Evolutionary conservation across 2,329 filamentous ascomycete genomes (phyloP).

Genomic region (Epichloe gansuensis): DNA sequence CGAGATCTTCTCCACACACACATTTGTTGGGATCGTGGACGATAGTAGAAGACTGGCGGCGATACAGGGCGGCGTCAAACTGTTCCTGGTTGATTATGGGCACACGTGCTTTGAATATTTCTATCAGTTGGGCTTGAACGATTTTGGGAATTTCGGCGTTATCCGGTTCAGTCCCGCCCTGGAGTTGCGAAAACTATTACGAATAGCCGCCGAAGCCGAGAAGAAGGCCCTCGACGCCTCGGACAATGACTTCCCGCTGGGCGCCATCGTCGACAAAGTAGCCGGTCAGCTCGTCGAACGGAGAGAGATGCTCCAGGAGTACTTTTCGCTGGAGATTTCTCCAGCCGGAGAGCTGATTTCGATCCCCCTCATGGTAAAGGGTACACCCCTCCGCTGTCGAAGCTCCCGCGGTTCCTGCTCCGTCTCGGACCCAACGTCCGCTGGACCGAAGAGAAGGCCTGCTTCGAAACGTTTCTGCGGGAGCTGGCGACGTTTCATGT

Average conservation of each 20-base stretch:
- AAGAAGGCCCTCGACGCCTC: constrained; percentile 29
- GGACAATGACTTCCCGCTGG: constrained; percentile 51
- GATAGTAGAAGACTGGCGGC: constrained; percentile 77
- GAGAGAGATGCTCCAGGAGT: constrained; percentile 80
- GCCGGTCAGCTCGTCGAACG: constrained; percentile 57
- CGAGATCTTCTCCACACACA: constrained; percentile 76
- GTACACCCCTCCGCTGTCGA: constrained; percentile 74
- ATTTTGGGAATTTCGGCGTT: constrained; percentile 87
- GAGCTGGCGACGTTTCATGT: constrained; percentile 87
- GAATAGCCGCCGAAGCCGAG: constrained; percentile 62
- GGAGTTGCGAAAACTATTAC: constrained; percentile 56
- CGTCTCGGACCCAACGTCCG: constrained; percentile 77
- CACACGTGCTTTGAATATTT: constrained; percentile 80
- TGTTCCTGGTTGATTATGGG: constrained; percentile 90
- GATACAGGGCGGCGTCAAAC: constrained; percentile 82
- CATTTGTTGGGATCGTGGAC: constrained; percentile 89
- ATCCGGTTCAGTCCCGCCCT: constrained; percentile 73
- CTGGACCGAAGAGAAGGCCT: constrained; percentile 74
- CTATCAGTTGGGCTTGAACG: constrained; percentile 87
- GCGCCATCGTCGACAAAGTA: constrained; percentile 54
- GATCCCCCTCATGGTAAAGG: constrained; percentile 77
- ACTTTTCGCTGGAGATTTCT: constrained; percentile 79
- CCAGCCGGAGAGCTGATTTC: constrained; percentile 63
- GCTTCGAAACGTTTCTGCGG: constrained; percentile 73
- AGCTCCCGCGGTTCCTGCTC: constrained; percentile 80